Evolutionary conservation across 768 basidiomycete genomes (phyloP).

Genomic region (Hemileccinum impolitum): DNA sequence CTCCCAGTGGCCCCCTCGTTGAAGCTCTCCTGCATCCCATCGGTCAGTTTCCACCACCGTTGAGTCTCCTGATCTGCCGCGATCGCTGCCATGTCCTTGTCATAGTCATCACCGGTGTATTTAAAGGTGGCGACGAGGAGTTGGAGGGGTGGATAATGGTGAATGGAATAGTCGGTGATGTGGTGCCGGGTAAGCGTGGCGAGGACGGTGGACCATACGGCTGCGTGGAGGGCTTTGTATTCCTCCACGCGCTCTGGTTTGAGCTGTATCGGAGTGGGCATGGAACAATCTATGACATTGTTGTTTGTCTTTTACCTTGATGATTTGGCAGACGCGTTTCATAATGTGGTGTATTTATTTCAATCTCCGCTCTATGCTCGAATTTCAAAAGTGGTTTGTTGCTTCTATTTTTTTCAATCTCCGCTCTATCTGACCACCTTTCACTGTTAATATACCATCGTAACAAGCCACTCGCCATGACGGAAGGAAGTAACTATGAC

Average conservation of each 20-base stretch:
- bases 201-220: constrained; percentile 70
- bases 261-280: constrained; percentile 35
- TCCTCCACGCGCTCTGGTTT: constrained; percentile 49
- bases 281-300: background rate
- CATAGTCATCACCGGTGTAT: constrained; percentile 64
- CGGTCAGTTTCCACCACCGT: constrained; percentile 75
- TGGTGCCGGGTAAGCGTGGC: constrained; percentile 58
- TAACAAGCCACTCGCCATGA: constrained; percentile 45
- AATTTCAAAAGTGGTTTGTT: too few species aligned
- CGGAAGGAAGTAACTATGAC: constrained; percentile 95
- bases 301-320: constrained; percentile 45
- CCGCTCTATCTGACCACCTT: constrained; percentile 20
- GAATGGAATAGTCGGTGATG: constrained; percentile 74
- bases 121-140: constrained; percentile 81
- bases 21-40: constrained; percentile 75
- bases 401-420: constrained; percentile 24
- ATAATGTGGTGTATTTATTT: constrained; percentile 10
- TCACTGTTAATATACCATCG: constrained; percentile 5
- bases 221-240: constrained; percentile 56
- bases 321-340: constrained; percentile 70
- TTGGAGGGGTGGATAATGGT: constrained; percentile 57
- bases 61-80: constrained; percentile 67
- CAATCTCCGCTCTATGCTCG: constrained; percentile 26
- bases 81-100: constrained; percentile 60
- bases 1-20: constrained; percentile 68